phyloP scores from a whole-genome alignment of 257 asterid genomes.

The Ilex asprella region DNA sequence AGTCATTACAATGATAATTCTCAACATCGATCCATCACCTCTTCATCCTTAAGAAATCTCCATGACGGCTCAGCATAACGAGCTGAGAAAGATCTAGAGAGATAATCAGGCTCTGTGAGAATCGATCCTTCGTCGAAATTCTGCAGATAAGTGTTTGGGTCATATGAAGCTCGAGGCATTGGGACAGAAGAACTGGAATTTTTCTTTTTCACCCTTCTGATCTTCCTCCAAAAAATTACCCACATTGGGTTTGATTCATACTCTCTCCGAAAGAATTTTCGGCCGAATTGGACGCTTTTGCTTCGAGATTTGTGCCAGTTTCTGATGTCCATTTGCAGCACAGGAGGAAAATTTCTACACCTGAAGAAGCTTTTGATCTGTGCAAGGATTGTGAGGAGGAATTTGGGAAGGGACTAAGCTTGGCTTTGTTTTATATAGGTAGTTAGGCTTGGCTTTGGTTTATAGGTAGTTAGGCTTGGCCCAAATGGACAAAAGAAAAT shows the following conservation, averaged over 20 bases:
- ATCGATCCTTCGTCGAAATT: constrained; percentile 56
- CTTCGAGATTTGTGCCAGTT: constrained; percentile 43
- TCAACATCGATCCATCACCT: neutral
- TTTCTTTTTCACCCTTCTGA: constrained; percentile 23
- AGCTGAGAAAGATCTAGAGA: constrained; percentile 66
- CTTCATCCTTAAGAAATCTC: constrained; percentile 5
- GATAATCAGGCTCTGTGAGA: constrained; percentile 45
- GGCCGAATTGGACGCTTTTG: constrained; percentile 45
- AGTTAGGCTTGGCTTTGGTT: too few relatives aligned
- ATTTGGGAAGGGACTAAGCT: too few relatives aligned
- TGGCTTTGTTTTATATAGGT: too few relatives aligned
- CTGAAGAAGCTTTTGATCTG: neutral
- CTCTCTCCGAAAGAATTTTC: constrained; percentile 15
- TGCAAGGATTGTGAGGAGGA: too few relatives aligned
- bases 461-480: too few relatives aligned
- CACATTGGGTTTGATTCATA: constrained; percentile 28
- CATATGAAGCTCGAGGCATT: constrained; percentile 28
- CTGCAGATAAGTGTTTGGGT: constrained; percentile 48
- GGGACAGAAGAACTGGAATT: constrained; percentile 11
- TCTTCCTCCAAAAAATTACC: constrained; percentile 46
- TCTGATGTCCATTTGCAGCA: constrained; percentile 6
- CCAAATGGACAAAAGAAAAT: too few relatives aligned
- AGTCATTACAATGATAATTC: too few relatives aligned
- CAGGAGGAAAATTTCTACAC: neutral
- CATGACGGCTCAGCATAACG: constrained; percentile 61